Conservation (phyloP, 2,329 filamentous ascomycete species). For the Aspergillus costaricaensis region DNA sequence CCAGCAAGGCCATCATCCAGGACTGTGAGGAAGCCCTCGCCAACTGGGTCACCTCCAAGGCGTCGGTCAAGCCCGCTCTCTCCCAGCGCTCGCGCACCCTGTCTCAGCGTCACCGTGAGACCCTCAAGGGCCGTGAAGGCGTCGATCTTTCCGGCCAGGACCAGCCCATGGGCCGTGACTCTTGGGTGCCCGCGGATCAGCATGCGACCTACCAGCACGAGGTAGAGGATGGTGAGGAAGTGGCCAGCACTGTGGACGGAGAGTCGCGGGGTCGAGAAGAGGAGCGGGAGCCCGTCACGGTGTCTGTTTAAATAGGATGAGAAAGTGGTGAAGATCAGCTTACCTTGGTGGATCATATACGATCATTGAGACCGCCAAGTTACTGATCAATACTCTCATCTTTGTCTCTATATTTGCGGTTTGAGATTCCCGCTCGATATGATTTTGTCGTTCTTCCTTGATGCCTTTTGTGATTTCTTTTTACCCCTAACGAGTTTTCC, state of each 20-base stretch:
- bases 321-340: neutral
- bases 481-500: constrained; percentile 6
- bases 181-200: constrained; percentile 76
- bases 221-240: constrained; percentile 44
- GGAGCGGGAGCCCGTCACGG: constrained; percentile 35
- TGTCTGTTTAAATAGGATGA: constrained; percentile 13
- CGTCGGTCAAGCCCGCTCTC: constrained; percentile 82
- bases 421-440: constrained; percentile 17
- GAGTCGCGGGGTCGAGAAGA: constrained; percentile 40
- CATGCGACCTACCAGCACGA: constrained; percentile 48
- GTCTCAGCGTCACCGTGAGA: constrained; percentile 78
- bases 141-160: constrained; percentile 84
- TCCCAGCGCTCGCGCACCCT: constrained; percentile 85
- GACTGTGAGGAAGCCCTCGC: constrained; percentile 97
- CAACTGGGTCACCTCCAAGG: constrained; percentile 93
- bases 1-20: constrained; percentile 97
- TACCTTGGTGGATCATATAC: neutral
- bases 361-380: constrained; percentile 2
- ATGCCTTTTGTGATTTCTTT: neutral
- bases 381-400: constrained; percentile 6
- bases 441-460: constrained; percentile 7
- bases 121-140: constrained; percentile 65
- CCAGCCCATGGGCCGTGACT: constrained; percentile 70
- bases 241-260: constrained; percentile 35
- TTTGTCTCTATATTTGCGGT: constrained; percentile 9